These are phyloP conservation scores for Salinomyces thailandicus DNA, from an alignment of 2,329 filamentous ascomycete species.

Conservation along the genomic window DNA sequence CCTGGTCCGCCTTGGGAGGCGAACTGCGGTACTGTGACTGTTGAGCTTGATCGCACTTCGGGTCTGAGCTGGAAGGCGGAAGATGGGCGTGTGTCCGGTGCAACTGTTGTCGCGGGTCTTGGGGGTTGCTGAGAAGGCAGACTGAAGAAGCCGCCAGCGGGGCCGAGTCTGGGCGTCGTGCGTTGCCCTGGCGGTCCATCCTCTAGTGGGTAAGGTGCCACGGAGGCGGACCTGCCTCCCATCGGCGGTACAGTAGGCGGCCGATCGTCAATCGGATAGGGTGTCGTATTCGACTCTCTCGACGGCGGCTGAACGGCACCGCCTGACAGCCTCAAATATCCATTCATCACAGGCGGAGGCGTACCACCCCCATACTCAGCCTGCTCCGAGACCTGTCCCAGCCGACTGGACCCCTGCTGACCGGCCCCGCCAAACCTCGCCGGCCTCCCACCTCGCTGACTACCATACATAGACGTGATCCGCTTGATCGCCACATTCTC, in stretches of 20 bases:
- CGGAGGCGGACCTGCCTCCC: constrained; percentile 37
- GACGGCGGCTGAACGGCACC: constrained; percentile 6
- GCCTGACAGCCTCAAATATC: background rate
- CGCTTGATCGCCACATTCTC: constrained; percentile 80
- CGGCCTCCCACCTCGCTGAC: constrained; percentile 39
- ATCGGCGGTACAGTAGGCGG: constrained; percentile 24
- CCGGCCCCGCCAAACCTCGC: constrained; percentile 30
- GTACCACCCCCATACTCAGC: constrained; percentile 1
- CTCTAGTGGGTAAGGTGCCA: constrained; percentile 61
- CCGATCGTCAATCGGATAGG: constrained; percentile 22
- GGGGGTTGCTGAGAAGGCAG: constrained; percentile 7
- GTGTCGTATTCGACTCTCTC: constrained; percentile 15
- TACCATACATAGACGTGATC: constrained; percentile 55
- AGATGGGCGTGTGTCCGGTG: constrained; percentile 43
- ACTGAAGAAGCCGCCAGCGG: constrained; percentile 26
- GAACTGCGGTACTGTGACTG: constrained; percentile 13
- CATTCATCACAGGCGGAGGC: background rate
- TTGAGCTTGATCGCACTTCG: constrained; percentile 25
- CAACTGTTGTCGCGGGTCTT: constrained; percentile 28
- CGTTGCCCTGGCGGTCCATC: constrained; percentile 42
- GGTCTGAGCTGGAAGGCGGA: constrained; percentile 44
- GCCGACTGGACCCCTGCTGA: constrained; percentile 20
- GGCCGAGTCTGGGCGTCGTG: constrained; percentile 21
- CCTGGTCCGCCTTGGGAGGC: constrained; percentile 25
- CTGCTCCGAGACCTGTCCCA: constrained; percentile 7